Percentiles rank a stretch among this genome's conserved stretches.
phyloP scores from a whole-genome alignment of 768 basidiomycete species.

The Podaxis pistillaris region DNA sequence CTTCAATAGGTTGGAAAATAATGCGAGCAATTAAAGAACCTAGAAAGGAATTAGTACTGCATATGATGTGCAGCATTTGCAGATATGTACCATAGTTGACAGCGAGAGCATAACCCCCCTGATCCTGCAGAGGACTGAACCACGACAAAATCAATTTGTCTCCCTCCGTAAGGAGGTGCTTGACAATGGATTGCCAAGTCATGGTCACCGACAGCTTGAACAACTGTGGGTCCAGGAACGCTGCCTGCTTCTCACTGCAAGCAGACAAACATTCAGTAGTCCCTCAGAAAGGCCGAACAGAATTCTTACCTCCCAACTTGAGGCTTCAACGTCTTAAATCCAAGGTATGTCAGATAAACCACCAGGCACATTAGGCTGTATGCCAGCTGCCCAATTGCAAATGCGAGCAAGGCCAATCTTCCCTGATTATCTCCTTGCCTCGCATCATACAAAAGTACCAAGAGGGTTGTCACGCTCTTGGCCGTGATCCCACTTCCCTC shows the following conservation, averaged over 20 bases:
- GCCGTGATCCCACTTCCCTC: slow-evolving; percentile 80
- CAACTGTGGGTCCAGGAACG: slow-evolving; percentile 35
- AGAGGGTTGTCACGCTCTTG: slow-evolving; percentile 74
- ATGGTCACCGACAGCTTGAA: slow-evolving; percentile 74
- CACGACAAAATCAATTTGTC: slow-evolving; percentile 88
- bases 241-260: slow-evolving; percentile 14
- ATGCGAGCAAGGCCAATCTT: slow-evolving; percentile 69
- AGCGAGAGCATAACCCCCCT: slow-evolving; percentile 94
- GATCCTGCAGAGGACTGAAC: slow-evolving; percentile 81
- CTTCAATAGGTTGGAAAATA: slow-evolving; percentile 94
- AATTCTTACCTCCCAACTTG: not conserved
- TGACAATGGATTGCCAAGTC: slow-evolving; percentile 86
- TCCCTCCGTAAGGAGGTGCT: slow-evolving; percentile 94
- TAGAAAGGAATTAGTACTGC: slow-evolving; percentile 25
- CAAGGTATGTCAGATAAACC: slow-evolving; percentile 51
- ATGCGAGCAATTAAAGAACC: slow-evolving; percentile 93
- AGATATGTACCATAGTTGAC: slow-evolving; percentile 82
- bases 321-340: slow-evolving; percentile 17
- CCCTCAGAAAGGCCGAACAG: not conserved
- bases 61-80: not conserved
- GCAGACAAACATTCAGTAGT: not conserved
- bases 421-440: slow-evolving; percentile 26
- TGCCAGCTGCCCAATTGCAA: slow-evolving; percentile 80
- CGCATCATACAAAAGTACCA: slow-evolving; percentile 55
- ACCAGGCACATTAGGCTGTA: slow-evolving; percentile 62